These are phyloP conservation scores for Bruguiera hainesii DNA, from an alignment of 441 rosid species.

Conservation along the genomic window DNA sequence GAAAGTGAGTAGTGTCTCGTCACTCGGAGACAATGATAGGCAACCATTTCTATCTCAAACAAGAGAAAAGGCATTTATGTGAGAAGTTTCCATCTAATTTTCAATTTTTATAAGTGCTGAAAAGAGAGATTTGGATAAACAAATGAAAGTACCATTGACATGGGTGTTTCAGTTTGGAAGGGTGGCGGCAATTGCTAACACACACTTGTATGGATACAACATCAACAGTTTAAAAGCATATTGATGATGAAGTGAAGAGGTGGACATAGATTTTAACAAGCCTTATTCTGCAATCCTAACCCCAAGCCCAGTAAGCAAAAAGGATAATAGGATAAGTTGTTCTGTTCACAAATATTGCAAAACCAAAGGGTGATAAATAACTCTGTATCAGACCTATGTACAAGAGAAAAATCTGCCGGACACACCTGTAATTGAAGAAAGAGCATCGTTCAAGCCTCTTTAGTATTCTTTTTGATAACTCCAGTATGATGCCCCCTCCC, in stretches of 20 bases:
- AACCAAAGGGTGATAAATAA: constrained; percentile 27
- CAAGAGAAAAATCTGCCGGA: constrained; percentile 37
- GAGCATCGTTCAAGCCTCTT: constrained; percentile 10
- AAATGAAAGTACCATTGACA: not conserved
- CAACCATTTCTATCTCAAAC: constrained; percentile 19
- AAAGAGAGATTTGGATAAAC: constrained; percentile 6
- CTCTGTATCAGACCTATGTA: constrained; percentile 42
- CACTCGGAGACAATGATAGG: constrained; percentile 23
- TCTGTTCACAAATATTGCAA: constrained; percentile 30
- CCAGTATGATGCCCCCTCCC: not conserved
- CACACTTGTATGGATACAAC: constrained; percentile 27
- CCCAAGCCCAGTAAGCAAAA: constrained; percentile 27
- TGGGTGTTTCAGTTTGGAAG: not conserved
- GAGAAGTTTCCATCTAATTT: constrained; percentile 20
- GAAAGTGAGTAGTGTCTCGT: constrained; percentile 22
- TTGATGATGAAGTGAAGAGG: constrained; percentile 27
- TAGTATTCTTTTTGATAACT: not conserved
- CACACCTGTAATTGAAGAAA: constrained; percentile 33
- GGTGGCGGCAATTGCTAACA: not conserved
- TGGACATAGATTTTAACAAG: constrained; percentile 23
- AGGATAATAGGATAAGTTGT: constrained; percentile 14
- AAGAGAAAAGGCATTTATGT: constrained; percentile 9
- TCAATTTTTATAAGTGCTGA: not conserved
- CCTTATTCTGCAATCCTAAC: constrained; percentile 36
- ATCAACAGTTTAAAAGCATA: constrained; percentile 23